Conservation (phyloP, 2,329 filamentous ascomycete genomes). For the Alternaria metachromatica region DNA sequence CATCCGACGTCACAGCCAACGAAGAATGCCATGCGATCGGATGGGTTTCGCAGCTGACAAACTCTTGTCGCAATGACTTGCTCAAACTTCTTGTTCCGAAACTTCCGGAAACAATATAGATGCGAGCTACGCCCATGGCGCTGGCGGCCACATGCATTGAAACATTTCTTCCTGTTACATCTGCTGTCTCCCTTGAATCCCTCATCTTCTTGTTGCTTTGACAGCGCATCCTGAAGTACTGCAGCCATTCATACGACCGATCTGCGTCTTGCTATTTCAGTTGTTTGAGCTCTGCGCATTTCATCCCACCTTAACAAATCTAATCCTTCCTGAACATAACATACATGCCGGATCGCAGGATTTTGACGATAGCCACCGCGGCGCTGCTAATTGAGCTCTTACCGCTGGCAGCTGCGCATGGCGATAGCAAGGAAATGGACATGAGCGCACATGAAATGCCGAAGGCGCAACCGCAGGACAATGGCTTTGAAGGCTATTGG, state of each 20-base stretch:
- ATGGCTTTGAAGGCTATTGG: constrained; percentile 63
- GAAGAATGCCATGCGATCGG: constrained; percentile 31
- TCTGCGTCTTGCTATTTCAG: not conserved
- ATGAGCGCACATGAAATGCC: constrained; percentile 33
- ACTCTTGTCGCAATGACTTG: constrained; percentile 28
- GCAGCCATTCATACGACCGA: not conserved
- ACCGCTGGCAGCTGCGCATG: constrained; percentile 52
- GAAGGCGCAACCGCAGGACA: constrained; percentile 20
- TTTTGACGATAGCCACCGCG: constrained; percentile 36
- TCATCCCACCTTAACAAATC: not conserved
- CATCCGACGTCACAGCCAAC: constrained; percentile 19
- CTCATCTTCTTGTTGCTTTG: constrained; percentile 5
- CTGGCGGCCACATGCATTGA: constrained; percentile 6
- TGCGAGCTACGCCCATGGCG: constrained; percentile 8
- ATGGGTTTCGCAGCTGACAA: constrained; percentile 36
- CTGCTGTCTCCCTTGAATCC: constrained; percentile 12
- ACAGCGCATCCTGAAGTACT: constrained; percentile 4
- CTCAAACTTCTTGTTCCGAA: constrained; percentile 26
- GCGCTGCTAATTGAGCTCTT: constrained; percentile 51
- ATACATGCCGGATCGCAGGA: constrained; percentile 38
- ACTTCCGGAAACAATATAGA: constrained; percentile 31
- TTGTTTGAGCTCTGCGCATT: not conserved
- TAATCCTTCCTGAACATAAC: constrained; percentile 4
- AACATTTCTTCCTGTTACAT: constrained; percentile 6
- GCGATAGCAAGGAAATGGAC: constrained; percentile 42